Evolutionary conservation across 768 basidiomycete species (phyloP).

Genomic region (Auricularia auricula-judae): DNA sequence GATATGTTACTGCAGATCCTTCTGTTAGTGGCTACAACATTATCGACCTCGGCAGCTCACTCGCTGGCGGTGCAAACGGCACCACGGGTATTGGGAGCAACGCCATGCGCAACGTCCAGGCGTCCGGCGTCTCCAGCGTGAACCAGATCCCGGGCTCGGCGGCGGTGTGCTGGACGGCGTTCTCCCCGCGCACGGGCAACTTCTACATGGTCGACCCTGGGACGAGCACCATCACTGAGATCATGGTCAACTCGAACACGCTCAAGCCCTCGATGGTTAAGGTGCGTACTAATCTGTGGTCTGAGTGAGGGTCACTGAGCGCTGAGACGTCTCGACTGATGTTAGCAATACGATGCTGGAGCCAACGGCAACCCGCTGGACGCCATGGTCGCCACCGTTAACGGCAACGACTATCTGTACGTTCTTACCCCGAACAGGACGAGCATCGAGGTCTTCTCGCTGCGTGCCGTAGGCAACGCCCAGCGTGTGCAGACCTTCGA

Average conservation of each 20-base stretch:
- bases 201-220: slow-evolving; percentile 20
- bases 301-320: neutral
- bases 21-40: slow-evolving; percentile 18
- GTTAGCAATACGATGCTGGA: slow-evolving; percentile 26
- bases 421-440: slow-evolving; percentile 28
- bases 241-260: slow-evolving; percentile 30
- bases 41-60: slow-evolving; percentile 16
- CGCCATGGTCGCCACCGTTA: slow-evolving; percentile 28
- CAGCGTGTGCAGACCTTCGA: slow-evolving; percentile 5
- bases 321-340: neutral
- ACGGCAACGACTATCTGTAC: slow-evolving; percentile 30
- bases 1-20: slow-evolving; percentile 11
- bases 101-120: neutral
- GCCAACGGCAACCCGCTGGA: slow-evolving; percentile 15
- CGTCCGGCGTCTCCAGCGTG: neutral
- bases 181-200: slow-evolving; percentile 20
- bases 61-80: neutral
- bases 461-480: slow-evolving; percentile 26
- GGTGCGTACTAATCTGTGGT: slow-evolving; percentile 12
- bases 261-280: slow-evolving; percentile 35
- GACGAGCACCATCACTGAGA: slow-evolving; percentile 30
- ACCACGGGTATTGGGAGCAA: neutral
- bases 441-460: slow-evolving; percentile 27
- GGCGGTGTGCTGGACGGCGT: slow-evolving; percentile 21
- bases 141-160: slow-evolving; percentile 10